Base-by-base conservation (phyloP, 1,284 basidiomycete species). In the Somion occarium region DNA sequence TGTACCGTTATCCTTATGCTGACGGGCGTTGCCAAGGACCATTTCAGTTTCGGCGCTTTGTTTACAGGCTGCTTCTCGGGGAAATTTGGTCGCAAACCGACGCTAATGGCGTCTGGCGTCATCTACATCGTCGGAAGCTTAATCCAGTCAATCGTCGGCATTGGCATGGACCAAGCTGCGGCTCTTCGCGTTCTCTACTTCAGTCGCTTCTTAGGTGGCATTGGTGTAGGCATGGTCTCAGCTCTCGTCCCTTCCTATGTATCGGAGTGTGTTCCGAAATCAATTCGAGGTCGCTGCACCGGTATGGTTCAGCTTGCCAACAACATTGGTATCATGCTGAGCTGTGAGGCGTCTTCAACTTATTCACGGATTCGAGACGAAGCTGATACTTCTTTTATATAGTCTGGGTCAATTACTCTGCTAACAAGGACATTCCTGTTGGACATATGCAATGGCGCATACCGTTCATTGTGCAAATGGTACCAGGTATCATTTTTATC, bases 211-310 rank as follows among this genome's bases (percentile, higher is more conserved):
- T 37, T 79, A 7, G 75, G 71, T 13, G 75, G 75, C 3, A 60
- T 76, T 42, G 75, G 78, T 18, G 67, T 79, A 27, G 76, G 76
- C 18, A 75, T 78, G 71, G 74, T 79, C 45, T 75, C 75, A 1
- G 74, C 74, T 2, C 67, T 82, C 3, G 76, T 80, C 26, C 80
- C 82, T 1, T 73, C 79, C 0, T 83, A 82, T 51, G 73, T 80
- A 3, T 76, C 77, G 2, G 82, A 83, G 64, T 80, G 76, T 45
- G 75, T 76, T 1, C 82, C 81, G 3, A 73, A 71, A 55, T 69
- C 70, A 19, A 80, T 83, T 46, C 73, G 80, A 54, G 80, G 81
- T 1, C 67, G 79, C 19, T 80, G 81, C 54, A 80, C 78, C 3
- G 75, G 77, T 27, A 67, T 80, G 47, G 74, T 81, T 58, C 81